These are phyloP conservation scores for Ophiostoma tasmaniense DNA, from an alignment of 2,329 filamentous ascomycete species.

Conservation along the genomic window DNA sequence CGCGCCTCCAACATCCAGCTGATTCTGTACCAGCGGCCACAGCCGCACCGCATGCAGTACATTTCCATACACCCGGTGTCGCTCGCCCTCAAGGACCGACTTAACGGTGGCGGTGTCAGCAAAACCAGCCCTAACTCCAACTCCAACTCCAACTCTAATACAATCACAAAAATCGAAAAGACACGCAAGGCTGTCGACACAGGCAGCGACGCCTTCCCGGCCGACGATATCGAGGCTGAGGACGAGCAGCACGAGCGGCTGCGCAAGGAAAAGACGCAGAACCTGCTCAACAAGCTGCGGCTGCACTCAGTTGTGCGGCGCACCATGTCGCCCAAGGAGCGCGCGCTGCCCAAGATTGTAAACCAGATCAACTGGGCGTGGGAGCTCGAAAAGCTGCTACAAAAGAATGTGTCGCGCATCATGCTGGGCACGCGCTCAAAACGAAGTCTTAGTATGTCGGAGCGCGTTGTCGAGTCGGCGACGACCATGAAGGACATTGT, in stretches of 20 bases:
- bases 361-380: conserved; percentile 95
- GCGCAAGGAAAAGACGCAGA: conserved; percentile 51
- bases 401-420: conserved; percentile 82
- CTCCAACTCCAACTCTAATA: neutral
- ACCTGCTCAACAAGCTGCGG: conserved; percentile 76
- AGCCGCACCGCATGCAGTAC: conserved; percentile 88
- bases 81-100: conserved; percentile 71
- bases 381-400: conserved; percentile 76
- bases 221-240: conserved; percentile 57
- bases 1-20: conserved; percentile 71
- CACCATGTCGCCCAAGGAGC: conserved; percentile 71
- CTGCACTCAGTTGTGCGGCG: conserved; percentile 77
- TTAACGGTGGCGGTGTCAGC: conserved; percentile 20
- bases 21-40: conserved; percentile 79
- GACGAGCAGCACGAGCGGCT: conserved; percentile 57
- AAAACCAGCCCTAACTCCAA: neutral
- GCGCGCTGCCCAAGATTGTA: conserved; percentile 69
- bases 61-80: conserved; percentile 85
- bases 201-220: conserved; percentile 23
- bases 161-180: neutral
- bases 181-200: neutral
- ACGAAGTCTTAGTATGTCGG: conserved; percentile 82
- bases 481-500: conserved; percentile 74
- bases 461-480: conserved; percentile 88
- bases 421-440: conserved; percentile 60